Conservation (phyloP, 495 filamentous ascomycete genomes). For the Trichocladium uniseriatum region DNA sequence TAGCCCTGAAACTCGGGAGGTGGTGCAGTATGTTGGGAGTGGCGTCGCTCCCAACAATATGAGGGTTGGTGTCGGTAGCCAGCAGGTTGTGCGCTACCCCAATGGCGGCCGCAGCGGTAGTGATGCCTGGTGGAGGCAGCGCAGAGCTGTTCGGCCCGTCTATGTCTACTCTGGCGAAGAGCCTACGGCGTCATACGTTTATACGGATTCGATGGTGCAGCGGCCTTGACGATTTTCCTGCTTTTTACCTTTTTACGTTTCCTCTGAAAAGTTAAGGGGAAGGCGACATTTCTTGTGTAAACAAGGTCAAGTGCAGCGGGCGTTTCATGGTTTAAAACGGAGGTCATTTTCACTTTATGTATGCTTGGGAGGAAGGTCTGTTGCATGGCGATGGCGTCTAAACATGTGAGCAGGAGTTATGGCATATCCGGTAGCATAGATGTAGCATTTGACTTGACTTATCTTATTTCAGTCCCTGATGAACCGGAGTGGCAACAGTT, state of each 20-base stretch:
- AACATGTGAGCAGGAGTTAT: not conserved
- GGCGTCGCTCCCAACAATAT: not conserved
- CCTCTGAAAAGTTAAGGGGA: no score
- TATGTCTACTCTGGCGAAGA: constrained; percentile 6
- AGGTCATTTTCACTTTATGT: no score
- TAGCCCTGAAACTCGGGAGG: not conserved
- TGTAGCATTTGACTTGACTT: no score
- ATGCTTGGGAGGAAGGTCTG: not conserved
- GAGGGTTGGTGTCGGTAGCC: not conserved
- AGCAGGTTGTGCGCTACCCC: not conserved
- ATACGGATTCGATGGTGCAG: not conserved
- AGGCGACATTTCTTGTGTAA: no score
- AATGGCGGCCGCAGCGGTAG: not conserved
- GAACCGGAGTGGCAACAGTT: no score
- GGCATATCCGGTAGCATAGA: not conserved
- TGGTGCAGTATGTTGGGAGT: not conserved
- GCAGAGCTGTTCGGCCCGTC: not conserved
- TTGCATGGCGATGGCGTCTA: constrained; percentile 13
- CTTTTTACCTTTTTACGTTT: no score
- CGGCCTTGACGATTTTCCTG: not conserved
- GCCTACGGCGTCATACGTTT: constrained; percentile 1
- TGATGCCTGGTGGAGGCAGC: not conserved
- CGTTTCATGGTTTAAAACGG: no score
- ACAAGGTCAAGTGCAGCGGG: no score
- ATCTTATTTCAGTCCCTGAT: no score